Percentiles rank a stretch among this genome's conserved stretches.
Conservation (phyloP, 2,329 filamentous ascomycete species). For the Scedosporium minutisporum region DNA sequence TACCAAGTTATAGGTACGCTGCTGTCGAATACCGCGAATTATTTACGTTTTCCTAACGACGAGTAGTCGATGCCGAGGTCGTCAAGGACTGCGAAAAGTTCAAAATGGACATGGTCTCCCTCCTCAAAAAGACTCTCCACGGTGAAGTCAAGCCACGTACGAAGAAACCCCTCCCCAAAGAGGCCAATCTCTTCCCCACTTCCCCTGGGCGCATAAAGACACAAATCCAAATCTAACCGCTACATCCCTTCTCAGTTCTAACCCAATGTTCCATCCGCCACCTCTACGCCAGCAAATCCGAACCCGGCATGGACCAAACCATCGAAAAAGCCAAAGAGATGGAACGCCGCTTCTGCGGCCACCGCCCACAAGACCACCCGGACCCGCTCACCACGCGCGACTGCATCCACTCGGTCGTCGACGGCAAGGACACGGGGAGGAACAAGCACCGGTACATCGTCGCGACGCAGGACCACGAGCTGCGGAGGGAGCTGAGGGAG, state of each 20-base stretch:
- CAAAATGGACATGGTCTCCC: conserved; percentile 78
- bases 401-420: conserved; percentile 67
- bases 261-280: conserved; percentile 75
- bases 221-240: conserved; percentile 8
- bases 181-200: too few relatives aligned
- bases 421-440: conserved; percentile 58
- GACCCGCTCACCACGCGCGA: conserved; percentile 60
- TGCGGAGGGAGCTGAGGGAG: conserved; percentile 53
- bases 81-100: conserved; percentile 71
- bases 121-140: conserved; percentile 73
- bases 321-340: conserved; percentile 67
- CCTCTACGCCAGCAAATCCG: conserved; percentile 55
- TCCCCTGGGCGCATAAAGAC: neutral
- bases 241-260: conserved; percentile 44
- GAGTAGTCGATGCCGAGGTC: conserved; percentile 69
- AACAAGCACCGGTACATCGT: conserved; percentile 77
- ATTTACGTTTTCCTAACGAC: conserved; percentile 8
- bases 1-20: conserved; percentile 73
- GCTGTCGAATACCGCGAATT: neutral
- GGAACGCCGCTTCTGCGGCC: conserved; percentile 69
- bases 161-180: conserved; percentile 23
- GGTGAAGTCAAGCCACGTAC: conserved; percentile 64
- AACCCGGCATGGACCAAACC: conserved; percentile 43
- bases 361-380: conserved; percentile 62
- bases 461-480: conserved; percentile 59